Conservation (phyloP, 1,284 basidiomycete species). For the Vanrija pseudolonga region DNA sequence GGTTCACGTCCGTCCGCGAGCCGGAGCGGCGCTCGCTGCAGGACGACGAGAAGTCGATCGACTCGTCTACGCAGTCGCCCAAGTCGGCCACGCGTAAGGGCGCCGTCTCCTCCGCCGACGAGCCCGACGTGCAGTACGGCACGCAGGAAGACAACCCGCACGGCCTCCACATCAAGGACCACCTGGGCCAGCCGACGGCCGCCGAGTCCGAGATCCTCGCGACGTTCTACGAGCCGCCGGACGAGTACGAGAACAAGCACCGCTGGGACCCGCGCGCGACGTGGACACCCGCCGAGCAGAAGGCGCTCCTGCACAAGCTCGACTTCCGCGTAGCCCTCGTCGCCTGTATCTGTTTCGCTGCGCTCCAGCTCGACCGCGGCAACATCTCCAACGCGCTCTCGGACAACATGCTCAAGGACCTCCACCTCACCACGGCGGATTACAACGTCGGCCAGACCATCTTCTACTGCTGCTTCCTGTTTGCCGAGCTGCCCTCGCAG, state of each 20-base stretch:
- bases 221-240: constrained; percentile 34
- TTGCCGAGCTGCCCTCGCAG: constrained; percentile 45
- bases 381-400: constrained; percentile 40
- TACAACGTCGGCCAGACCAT: constrained; percentile 46
- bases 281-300: constrained; percentile 47
- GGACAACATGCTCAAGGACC: constrained; percentile 48
- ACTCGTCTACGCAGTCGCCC: too few species aligned
- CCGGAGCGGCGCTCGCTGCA: too few species aligned
- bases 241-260: constrained; percentile 40
- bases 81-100: too few species aligned
- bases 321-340: constrained; percentile 29
- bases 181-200: neutral
- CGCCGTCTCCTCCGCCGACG: too few species aligned
- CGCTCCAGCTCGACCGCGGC: constrained; percentile 37
- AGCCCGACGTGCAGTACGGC: too few species aligned
- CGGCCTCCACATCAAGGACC: neutral
- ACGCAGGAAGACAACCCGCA: too few species aligned
- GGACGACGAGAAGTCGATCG: too few species aligned
- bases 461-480: constrained; percentile 36
- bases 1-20: too few species aligned
- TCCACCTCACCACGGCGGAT: constrained; percentile 41
- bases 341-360: constrained; percentile 38
- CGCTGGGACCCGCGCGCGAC: constrained; percentile 44
- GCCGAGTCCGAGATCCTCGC: too few species aligned
- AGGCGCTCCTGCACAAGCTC: constrained; percentile 29